phyloP scores from a whole-genome alignment of 2,329 filamentous ascomycete genomes.

The Microsporum canis region DNA sequence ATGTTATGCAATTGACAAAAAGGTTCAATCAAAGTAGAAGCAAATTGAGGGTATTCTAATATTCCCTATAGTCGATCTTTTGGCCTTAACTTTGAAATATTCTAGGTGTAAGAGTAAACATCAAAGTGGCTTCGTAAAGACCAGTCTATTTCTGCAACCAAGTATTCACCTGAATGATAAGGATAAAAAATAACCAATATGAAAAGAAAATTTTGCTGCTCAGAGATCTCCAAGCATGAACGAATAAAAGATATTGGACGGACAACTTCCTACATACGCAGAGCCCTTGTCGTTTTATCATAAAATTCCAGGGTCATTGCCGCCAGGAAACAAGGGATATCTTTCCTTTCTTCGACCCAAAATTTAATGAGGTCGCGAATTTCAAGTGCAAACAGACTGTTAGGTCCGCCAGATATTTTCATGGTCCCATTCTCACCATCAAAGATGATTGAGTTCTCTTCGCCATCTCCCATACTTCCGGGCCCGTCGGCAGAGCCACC shows the following conservation, averaged over 20 bases:
- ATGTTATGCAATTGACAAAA: background rate
- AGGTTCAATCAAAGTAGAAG: background rate
- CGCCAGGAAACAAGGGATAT: conserved; percentile 85
- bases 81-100: background rate
- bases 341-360: conserved; percentile 89
- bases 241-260: background rate
- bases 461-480: conserved; percentile 36
- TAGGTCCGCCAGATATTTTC: conserved; percentile 88
- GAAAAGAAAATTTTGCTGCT: background rate
- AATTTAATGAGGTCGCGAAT: conserved; percentile 83
- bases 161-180: no score
- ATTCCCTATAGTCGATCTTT: background rate
- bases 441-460: conserved; percentile 59
- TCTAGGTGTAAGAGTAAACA: background rate
- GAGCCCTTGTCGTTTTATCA: conserved; percentile 45
- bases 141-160: background rate
- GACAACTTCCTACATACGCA: background rate
- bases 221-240: background rate
- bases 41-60: background rate
- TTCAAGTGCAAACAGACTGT: conserved; percentile 72
- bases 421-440: conserved; percentile 91
- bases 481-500: conserved; percentile 51
- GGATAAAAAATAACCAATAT: background rate
- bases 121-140: background rate
- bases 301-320: conserved; percentile 89